Evolutionary conservation across 495 filamentous ascomycete species (phyloP), one percentile per base, ranked within the genome.

Genomic region (Zalerion maritima): DNA sequence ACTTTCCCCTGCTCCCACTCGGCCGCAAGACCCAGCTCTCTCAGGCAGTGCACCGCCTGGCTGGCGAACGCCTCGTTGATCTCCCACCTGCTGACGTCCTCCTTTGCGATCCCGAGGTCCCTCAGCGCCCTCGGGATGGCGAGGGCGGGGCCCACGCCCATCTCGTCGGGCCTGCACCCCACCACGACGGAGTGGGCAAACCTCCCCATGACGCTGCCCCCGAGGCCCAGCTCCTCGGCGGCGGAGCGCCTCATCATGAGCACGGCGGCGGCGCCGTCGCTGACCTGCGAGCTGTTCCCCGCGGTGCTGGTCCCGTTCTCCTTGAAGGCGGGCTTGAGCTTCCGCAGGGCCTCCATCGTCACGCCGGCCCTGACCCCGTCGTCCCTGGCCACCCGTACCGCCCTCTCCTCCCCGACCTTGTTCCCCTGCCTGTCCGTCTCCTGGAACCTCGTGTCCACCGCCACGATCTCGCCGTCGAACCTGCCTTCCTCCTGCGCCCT

Each of bases 21-120:
- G 34, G 53, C 44, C 42, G 76, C 67, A 16, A 84, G 47, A 0
- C 81, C 81, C 11, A 93, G 57, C 52, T 75, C 67, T 40, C 81
- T 57, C 19, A 82, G 49, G 45, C 78, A 87, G 57, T 91, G 81
- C 6, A 94, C 48, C 8, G 81, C 75, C 58, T 94, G 86, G 31
- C 75, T 80, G 3, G 86, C 86, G 55, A 93, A 94, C 12, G 86
- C 85, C 64, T 94, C 86, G 52, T 94, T 94, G 49, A 94, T 75
- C 64, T 94, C 86, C 84, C 84, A 94, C n/a, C 87, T 58, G 4
- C 76, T 69, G 0, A 94, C 75, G 27, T 94, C 81, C 6, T 60
- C 55, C 4, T 59, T 71, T 27, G 44, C 42, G 20, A 93, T 36
- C 11, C 74, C 81, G 6, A 77, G 62, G 31, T 66, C 62, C 26